A percentile compares a stretch with the other conserved stretches of the same genome.
phyloP scores from a whole-genome alignment of 768 basidiomycete genomes.

The Auriscalpium vulgare region DNA sequence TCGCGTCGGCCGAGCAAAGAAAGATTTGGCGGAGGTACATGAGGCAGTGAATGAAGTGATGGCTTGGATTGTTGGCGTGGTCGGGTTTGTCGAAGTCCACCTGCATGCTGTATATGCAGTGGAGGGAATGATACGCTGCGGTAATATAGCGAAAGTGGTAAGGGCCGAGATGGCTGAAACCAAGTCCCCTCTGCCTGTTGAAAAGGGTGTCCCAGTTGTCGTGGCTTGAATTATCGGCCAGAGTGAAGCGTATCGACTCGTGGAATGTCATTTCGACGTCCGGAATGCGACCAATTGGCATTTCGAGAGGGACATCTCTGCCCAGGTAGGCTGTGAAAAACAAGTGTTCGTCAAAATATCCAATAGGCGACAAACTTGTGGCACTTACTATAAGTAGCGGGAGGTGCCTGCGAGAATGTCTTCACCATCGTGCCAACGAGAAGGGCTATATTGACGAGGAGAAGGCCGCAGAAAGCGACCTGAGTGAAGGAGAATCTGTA shows the following conservation, averaged over 20 bases:
- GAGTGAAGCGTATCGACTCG: conserved; percentile 2
- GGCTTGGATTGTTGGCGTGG: not conserved
- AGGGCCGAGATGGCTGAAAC: not conserved
- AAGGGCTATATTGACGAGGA: not conserved
- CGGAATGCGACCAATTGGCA: conserved; percentile 3
- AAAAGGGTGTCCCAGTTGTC: not conserved
- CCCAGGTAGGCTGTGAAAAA: not conserved
- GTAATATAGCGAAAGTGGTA: not conserved
- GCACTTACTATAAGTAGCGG: not conserved
- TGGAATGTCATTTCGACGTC: conserved; percentile 5
- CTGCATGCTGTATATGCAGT: not conserved
- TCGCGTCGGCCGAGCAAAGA: not conserved
- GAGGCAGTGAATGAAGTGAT: not conserved
- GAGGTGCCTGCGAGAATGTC: not conserved
- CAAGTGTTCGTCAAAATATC: not conserved
- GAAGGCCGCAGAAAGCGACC: not conserved
- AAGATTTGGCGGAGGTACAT: not conserved
- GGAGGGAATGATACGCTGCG: not conserved
- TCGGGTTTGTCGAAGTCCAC: not conserved
- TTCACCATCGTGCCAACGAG: not conserved
- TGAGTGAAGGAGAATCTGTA: no score
- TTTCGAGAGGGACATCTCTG: not conserved
- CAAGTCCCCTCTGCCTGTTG: not conserved
- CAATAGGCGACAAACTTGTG: not conserved
- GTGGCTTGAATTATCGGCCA: not conserved